phyloP scores from a whole-genome alignment of 2,329 filamentous ascomycete genomes.

The Tolypocladium ophioglossoides region DNA sequence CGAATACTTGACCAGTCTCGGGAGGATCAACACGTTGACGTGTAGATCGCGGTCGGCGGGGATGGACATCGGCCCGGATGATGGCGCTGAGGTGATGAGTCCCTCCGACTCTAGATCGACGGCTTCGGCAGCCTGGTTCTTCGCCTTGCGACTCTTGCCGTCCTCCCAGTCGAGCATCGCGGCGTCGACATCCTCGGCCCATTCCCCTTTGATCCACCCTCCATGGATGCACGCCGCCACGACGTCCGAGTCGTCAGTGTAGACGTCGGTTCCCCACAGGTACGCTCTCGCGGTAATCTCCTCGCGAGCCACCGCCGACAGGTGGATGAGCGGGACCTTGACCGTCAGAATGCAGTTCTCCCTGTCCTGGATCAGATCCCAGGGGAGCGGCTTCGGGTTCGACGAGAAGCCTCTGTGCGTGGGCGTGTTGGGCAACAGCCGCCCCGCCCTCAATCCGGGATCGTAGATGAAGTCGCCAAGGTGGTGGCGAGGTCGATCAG shows the following conservation, averaged over 20 bases:
- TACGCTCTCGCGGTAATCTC: slow-evolving; percentile 74
- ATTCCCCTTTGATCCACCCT: slow-evolving; percentile 85
- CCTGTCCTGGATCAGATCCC: slow-evolving; percentile 58
- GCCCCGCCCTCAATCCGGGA: slow-evolving; percentile 47
- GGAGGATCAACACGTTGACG: slow-evolving; percentile 76
- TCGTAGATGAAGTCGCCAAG: slow-evolving; percentile 79
- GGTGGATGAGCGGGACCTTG: slow-evolving; percentile 70
- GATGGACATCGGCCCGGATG: slow-evolving; percentile 50
- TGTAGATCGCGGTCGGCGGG: slow-evolving; percentile 69
- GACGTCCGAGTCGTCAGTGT: slow-evolving; percentile 91
- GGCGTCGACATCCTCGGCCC: slow-evolving; percentile 67
- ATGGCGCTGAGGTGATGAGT: slow-evolving; percentile 42
- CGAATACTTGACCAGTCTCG: slow-evolving; percentile 65
- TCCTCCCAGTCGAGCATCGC: slow-evolving; percentile 49
- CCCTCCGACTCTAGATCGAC: slow-evolving; percentile 27
- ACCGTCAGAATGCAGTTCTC: slow-evolving; percentile 88
- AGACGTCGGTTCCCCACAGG: slow-evolving; percentile 88
- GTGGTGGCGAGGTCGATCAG: slow-evolving; percentile 62
- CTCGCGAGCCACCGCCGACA: slow-evolving; percentile 60
- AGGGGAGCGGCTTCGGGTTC: slow-evolving; percentile 63
- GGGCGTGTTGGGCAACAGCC: slow-evolving; percentile 30
- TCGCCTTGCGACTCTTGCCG: slow-evolving; percentile 19
- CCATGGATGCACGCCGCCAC: slow-evolving; percentile 87
- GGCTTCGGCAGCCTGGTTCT: slow-evolving; percentile 16
- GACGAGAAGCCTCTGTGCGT: slow-evolving; percentile 35